phyloP scores from a whole-genome alignment of 176 grass and related monocot species.

The Coix lacrymajobi region DNA sequence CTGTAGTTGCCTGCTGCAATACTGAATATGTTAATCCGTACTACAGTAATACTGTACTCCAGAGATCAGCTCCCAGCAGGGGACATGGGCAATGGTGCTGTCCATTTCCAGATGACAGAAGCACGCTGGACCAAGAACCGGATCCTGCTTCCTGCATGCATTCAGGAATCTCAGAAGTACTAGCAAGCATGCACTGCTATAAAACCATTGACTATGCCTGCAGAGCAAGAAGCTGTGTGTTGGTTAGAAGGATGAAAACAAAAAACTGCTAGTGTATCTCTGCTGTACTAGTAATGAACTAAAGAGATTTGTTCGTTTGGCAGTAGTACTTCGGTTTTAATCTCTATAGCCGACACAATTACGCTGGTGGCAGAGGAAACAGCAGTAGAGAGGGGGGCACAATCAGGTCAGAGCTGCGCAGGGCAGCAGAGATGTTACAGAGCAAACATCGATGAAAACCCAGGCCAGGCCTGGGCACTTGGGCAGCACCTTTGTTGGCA shows the following conservation, averaged over 20 bases:
- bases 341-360: constrained; percentile 3
- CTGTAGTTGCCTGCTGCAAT: too few relatives aligned
- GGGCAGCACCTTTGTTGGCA: neutral
- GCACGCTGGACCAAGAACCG: neutral
- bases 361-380: neutral
- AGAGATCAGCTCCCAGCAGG: neutral
- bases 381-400: neutral
- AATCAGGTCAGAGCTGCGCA: neutral
- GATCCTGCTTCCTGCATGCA: neutral
- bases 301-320: neutral
- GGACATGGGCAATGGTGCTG: neutral
- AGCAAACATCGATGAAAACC: neutral
- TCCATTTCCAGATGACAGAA: constrained; percentile 14
- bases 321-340: neutral
- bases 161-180: neutral
- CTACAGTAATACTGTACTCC: too few relatives aligned
- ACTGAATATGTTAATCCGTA: too few relatives aligned
- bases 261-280: neutral
- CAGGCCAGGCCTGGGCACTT: too few relatives aligned
- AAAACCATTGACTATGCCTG: neutral
- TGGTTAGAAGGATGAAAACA: neutral
- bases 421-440: constrained; percentile 1
- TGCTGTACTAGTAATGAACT: neutral
- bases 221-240: neutral
- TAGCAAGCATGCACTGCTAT: neutral